phyloP scores from a whole-genome alignment of 768 basidiomycete species.

The Sporobolomyces phaffii region DNA sequence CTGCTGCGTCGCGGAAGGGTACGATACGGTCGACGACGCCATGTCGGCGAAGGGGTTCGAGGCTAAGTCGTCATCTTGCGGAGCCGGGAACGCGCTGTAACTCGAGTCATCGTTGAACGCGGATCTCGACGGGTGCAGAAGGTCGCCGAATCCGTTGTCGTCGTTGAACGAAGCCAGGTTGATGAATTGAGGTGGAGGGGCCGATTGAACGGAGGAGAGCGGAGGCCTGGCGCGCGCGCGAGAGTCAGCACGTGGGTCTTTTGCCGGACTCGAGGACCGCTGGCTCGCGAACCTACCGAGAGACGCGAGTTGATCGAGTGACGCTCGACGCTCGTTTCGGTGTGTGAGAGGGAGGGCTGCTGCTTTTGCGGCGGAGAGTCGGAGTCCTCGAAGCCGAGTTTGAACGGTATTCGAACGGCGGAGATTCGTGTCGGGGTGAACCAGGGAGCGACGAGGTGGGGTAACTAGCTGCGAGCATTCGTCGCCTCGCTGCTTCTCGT shows the following conservation, averaged over 20 bases:
- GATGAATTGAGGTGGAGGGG: not conserved
- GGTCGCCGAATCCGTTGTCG: slow-evolving; percentile 22
- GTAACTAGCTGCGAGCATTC: slow-evolving; percentile 5
- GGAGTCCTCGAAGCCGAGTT: too few species aligned
- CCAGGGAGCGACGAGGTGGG: not conserved
- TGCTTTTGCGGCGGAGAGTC: not conserved
- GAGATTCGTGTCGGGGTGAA: not conserved
- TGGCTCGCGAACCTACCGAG: not conserved
- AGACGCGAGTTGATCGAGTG: not conserved
- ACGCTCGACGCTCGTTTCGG: not conserved
- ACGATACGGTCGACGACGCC: slow-evolving; percentile 4
- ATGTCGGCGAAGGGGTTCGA: slow-evolving; percentile 35
- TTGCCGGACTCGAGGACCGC: too few species aligned
- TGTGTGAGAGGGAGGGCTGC: not conserved
- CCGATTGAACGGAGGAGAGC: not conserved
- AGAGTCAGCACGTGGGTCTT: too few species aligned
- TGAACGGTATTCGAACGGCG: not conserved
- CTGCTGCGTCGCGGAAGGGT: slow-evolving; percentile 5
- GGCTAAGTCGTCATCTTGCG: slow-evolving; percentile 17
- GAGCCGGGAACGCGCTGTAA: slow-evolving; percentile 7
- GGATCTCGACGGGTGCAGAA: slow-evolving; percentile 11
- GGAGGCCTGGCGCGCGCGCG: not conserved
- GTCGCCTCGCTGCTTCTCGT: not conserved
- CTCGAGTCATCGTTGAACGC: not conserved
- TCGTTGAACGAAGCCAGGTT: slow-evolving; percentile 19